A percentile compares a stretch with the other conserved stretches of the same genome.
Evolutionary conservation across 2,329 filamentous ascomycete genomes (phyloP).

Genomic region (Lithohypha guttulata): DNA sequence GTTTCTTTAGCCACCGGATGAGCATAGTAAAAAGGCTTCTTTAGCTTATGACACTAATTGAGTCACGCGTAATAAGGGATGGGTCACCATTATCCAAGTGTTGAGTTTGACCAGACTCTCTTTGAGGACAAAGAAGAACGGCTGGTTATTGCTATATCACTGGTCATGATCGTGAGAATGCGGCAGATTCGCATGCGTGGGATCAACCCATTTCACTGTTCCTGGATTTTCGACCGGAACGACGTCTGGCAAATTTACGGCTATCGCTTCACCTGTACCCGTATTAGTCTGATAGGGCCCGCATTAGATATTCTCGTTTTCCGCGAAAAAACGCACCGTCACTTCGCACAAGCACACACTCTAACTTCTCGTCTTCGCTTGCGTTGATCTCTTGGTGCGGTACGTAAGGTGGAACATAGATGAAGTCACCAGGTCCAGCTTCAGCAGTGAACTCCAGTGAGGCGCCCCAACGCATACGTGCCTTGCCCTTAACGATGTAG

Average conservation of each 20-base stretch:
- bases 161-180: slow-evolving; percentile 5
- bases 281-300: too few species aligned
- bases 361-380: slow-evolving; percentile 31
- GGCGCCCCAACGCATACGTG: slow-evolving; percentile 38
- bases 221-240: slow-evolving; percentile 35
- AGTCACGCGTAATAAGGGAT: too few species aligned
- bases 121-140: too few species aligned
- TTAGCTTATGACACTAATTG: too few species aligned
- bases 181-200: slow-evolving; percentile 27
- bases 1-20: too few species aligned
- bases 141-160: too few species aligned
- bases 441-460: slow-evolving; percentile 36
- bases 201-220: slow-evolving; percentile 37
- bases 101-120: too few species aligned
- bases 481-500: slow-evolving; percentile 36
- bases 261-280: slow-evolving; percentile 37
- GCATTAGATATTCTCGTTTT: too few species aligned
- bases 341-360: slow-evolving; percentile 35
- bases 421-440: slow-evolving; percentile 37
- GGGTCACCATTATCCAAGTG: too few species aligned
- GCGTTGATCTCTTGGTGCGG: slow-evolving; percentile 40
- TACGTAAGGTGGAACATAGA: slow-evolving; percentile 37
- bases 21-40: too few species aligned
- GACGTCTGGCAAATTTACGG: slow-evolving; percentile 34
- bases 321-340: too few species aligned